Evolutionary conservation across 1,284 basidiomycete genomes (phyloP).

Genomic region (Coniferiporia weirii): DNA sequence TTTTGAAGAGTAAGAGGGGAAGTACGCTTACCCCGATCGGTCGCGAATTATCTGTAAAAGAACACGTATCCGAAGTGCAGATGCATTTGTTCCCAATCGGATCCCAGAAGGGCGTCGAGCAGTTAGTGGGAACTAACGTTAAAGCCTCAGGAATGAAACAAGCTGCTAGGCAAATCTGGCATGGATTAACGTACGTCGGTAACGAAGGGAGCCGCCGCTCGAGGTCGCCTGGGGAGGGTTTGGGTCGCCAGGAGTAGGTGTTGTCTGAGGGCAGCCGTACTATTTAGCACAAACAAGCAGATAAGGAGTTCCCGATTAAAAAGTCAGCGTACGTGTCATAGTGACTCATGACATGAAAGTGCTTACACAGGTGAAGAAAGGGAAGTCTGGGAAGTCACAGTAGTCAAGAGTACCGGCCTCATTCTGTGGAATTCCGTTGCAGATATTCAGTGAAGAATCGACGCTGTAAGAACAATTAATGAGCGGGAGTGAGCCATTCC

Average conservation of each 20-base stretch:
- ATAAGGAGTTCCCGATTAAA: background rate
- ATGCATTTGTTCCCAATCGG: constrained; percentile 61
- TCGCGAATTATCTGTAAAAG: constrained; percentile 57
- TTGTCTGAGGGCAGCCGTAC: constrained; percentile 67
- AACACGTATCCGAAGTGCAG: constrained; percentile 51
- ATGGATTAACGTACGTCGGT: constrained; percentile 43
- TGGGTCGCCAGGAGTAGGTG: constrained; percentile 54
- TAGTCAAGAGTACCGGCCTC: constrained; percentile 54
- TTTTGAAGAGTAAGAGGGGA: background rate
- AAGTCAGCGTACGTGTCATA: background rate
- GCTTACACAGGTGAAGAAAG: constrained; percentile 71
- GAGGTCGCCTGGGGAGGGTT: constrained; percentile 50
- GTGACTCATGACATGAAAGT: background rate
- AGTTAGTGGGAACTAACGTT: constrained; percentile 58
- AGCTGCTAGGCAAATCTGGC: background rate
- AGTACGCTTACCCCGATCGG: constrained; percentile 57
- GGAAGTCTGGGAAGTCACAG: constrained; percentile 68
- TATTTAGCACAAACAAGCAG: constrained; percentile 23
- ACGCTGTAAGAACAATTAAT: constrained; percentile 27
- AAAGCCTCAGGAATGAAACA: background rate
- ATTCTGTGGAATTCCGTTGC: constrained; percentile 68
- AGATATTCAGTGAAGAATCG: constrained; percentile 49
- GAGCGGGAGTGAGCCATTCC: background rate
- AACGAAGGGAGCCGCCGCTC: constrained; percentile 41
- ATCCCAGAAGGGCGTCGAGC: constrained; percentile 77